These are phyloP conservation scores for Galerina sulciceps DNA, from an alignment of 768 basidiomycete species.

Conservation along the genomic window DNA sequence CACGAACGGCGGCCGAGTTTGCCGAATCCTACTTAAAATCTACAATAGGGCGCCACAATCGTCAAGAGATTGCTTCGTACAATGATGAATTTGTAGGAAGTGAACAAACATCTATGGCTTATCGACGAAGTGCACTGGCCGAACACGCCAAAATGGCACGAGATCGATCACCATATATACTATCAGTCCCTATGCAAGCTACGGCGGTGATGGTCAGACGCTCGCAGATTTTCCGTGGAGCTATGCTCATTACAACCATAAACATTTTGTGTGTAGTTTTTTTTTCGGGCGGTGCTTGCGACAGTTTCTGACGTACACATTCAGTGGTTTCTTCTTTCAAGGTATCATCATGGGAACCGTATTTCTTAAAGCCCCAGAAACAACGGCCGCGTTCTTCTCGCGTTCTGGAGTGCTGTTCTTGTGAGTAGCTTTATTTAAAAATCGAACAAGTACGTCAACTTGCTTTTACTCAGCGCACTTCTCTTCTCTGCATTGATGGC, in stretches of 20 bases:
- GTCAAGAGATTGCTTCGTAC: constrained; percentile 51
- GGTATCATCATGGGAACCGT: constrained; percentile 62
- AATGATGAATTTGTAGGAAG: constrained; percentile 46
- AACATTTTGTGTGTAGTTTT: constrained; percentile 31
- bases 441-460: background rate
- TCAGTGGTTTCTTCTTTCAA: constrained; percentile 57
- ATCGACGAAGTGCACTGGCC: constrained; percentile 47
- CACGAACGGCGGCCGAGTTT: constrained; percentile 63
- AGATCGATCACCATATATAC: constrained; percentile 47
- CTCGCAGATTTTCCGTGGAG: constrained; percentile 48
- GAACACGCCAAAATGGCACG: constrained; percentile 54
- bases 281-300: background rate
- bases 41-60: constrained; percentile 42
- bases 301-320: background rate
- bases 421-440: constrained; percentile 36
- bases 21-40: constrained; percentile 52
- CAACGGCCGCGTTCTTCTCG: constrained; percentile 68
- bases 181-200: constrained; percentile 49
- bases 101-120: constrained; percentile 43
- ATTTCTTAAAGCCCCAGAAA: constrained; percentile 59
- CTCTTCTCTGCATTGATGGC: constrained; percentile 62
- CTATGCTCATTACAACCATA: constrained; percentile 39
- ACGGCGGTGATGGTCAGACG: constrained; percentile 47
- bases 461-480: constrained; percentile 42
- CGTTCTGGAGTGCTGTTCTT: constrained; percentile 84